phyloP scores from a whole-genome alignment of 805 yeast genomes.

The Saturnispora diversa region DNA sequence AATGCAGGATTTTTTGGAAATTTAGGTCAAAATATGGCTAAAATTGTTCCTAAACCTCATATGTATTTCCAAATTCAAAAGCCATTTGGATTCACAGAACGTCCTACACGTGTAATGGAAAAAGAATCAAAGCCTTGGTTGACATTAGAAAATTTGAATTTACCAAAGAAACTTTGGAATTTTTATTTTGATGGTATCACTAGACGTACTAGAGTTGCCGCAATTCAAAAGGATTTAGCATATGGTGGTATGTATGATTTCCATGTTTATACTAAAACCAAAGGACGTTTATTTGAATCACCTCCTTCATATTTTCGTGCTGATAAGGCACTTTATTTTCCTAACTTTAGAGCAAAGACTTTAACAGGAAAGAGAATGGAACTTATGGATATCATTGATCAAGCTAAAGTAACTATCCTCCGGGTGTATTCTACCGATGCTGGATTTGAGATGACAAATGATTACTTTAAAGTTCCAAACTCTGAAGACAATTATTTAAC shows the following conservation, averaged over 20 bases:
- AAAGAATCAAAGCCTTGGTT: slow-evolving; percentile 19
- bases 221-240: slow-evolving; percentile 53
- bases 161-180: slow-evolving; percentile 28
- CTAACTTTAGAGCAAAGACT: slow-evolving; percentile 60
- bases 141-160: slow-evolving; percentile 24
- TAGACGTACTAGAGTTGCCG: slow-evolving; percentile 27
- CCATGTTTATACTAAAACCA: slow-evolving; percentile 57
- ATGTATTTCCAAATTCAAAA: slow-evolving; percentile 26
- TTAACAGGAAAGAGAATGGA: slow-evolving; percentile 32
- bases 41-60: slow-evolving; percentile 30
- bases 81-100: slow-evolving; percentile 27
- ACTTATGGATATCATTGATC: slow-evolving; percentile 35
- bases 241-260: slow-evolving; percentile 62
- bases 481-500: slow-evolving; percentile 35
- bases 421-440: slow-evolving; percentile 59
- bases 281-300: slow-evolving; percentile 77
- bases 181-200: slow-evolving; percentile 32
- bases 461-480: slow-evolving; percentile 45
- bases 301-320: slow-evolving; percentile 72
- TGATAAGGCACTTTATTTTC: slow-evolving; percentile 72
- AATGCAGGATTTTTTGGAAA: slow-evolving; percentile 28
- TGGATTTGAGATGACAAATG: slow-evolving; percentile 59
- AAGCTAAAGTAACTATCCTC: slow-evolving; percentile 49
- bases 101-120: slow-evolving; percentile 22
- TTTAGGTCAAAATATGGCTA: slow-evolving; percentile 25